A percentile compares a stretch with the other conserved stretches of the same genome.
phyloP scores from a whole-genome alignment of 345 rosid species.

The Microcos paniculata region DNA sequence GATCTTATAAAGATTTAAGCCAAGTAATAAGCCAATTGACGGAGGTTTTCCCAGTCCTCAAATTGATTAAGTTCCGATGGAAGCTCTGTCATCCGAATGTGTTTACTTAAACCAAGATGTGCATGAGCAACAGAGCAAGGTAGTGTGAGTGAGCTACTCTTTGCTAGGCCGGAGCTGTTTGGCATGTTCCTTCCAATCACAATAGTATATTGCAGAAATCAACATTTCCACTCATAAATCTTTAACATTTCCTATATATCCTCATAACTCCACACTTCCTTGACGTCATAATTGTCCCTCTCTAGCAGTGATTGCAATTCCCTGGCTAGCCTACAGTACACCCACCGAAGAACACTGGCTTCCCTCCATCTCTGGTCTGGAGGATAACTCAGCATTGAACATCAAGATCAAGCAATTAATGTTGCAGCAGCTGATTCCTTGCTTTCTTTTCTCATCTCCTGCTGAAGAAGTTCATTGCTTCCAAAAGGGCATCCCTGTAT shows the following conservation, averaged over 20 bases:
- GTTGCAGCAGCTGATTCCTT: not conserved
- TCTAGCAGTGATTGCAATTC: not conserved
- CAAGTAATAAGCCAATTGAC: too few species aligned
- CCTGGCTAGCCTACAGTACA: not conserved
- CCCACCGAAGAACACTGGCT: constrained; percentile 12
- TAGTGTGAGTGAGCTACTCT: constrained; percentile 26
- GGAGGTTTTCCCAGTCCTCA: too few species aligned
- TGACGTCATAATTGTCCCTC: not conserved
- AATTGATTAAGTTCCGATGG: too few species aligned
- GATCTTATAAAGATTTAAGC: too few species aligned
- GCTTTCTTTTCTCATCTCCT: not conserved
- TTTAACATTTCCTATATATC: constrained; percentile 21
- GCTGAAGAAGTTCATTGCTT: not conserved
- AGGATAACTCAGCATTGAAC: not conserved
- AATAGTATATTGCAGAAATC: constrained; percentile 7
- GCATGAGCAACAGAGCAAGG: constrained; percentile 22
- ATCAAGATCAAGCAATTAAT: not conserved
- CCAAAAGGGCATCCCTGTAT: constrained; percentile 2
- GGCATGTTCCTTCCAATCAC: constrained; percentile 25
- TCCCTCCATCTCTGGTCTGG: not conserved
- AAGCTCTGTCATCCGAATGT: not conserved
- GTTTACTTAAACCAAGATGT: constrained; percentile 16
- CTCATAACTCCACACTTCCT: not conserved
- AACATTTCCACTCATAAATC: constrained; percentile 26
- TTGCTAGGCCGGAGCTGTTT: constrained; percentile 19